A percentile compares a stretch with the other conserved stretches of the same genome.
Conservation (phyloP, 164 flowering plant genomes). For the Macadamia tetraphylla region DNA sequence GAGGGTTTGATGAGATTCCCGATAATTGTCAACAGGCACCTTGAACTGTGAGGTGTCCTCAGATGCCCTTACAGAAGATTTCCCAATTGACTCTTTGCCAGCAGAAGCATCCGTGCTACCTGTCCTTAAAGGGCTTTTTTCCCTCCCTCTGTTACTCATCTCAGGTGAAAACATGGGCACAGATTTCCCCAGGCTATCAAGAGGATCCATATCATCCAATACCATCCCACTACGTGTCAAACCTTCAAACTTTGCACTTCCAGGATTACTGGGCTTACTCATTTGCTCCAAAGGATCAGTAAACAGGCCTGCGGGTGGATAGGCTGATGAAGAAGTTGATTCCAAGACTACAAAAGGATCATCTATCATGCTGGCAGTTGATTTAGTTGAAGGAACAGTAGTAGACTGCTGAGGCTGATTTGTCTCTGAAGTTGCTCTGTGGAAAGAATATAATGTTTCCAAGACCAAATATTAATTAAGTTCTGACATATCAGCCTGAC, state of each 20-base stretch:
- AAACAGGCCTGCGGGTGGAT: constrained; percentile 36
- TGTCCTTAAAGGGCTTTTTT: constrained; percentile 33
- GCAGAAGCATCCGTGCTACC: constrained; percentile 19
- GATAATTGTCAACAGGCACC: constrained; percentile 29
- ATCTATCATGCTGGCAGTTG: constrained; percentile 33
- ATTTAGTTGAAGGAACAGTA: constrained; percentile 28
- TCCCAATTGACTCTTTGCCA: constrained; percentile 32
- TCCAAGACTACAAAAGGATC: constrained; percentile 68
- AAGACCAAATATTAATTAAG: not conserved
- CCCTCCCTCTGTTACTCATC: constrained; percentile 25
- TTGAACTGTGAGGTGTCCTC: constrained; percentile 34
- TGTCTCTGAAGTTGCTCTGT: constrained; percentile 43
- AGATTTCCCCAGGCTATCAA: constrained; percentile 41
- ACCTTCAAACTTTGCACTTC: constrained; percentile 27
- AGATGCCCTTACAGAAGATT: constrained; percentile 29
- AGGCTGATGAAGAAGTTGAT: constrained; percentile 34
- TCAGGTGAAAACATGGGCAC: constrained; percentile 39
- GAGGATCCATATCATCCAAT: constrained; percentile 60
- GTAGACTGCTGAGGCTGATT: constrained; percentile 29
- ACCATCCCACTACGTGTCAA: constrained; percentile 32
- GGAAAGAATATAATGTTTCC: not conserved
- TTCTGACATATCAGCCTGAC: not conserved
- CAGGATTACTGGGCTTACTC: constrained; percentile 31
- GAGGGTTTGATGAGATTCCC: constrained; percentile 37
- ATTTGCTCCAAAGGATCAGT: constrained; percentile 52